Percentiles rank a stretch among this genome's conserved stretches.
Conservation (phyloP, 73 alveolate genomes). For the Symbiodinium natans region DNA sequence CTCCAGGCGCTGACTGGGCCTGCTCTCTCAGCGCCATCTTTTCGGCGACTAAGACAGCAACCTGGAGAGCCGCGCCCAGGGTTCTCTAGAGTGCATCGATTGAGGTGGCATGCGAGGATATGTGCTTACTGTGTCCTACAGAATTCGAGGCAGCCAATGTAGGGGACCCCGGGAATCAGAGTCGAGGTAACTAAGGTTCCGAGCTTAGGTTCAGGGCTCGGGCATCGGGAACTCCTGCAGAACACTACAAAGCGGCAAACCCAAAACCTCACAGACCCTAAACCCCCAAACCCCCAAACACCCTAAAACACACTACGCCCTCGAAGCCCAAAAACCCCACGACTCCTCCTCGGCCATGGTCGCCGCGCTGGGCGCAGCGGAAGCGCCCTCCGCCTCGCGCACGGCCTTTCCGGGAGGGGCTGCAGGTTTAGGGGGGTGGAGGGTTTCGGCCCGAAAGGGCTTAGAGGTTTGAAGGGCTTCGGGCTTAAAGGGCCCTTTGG, state of each 20-base stretch:
- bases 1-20: not conserved
- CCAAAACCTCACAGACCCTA: no score
- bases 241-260: no score
- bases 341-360: constrained; percentile 21
- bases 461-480: no score
- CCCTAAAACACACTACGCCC: no score
- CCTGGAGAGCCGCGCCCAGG: not conserved
- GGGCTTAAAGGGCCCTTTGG: no score
- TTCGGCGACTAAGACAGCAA: constrained; percentile 44
- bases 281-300: no score
- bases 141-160: not conserved
- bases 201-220: no score
- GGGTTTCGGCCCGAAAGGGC: no score
- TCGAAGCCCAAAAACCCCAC: no score
- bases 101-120: not conserved
- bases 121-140: not conserved
- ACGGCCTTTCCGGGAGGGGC: not conserved
- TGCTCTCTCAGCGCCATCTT: constrained; percentile 90
- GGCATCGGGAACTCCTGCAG: no score
- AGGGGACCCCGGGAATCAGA: not conserved
- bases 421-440: no score
- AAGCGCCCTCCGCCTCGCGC: not conserved
- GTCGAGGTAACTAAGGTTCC: no score
- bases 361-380: constrained; percentile 1
- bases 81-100: not conserved